Base-by-base conservation (phyloP, 2,329 filamentous ascomycete genomes). In the Mariannaea elegans region DNA sequence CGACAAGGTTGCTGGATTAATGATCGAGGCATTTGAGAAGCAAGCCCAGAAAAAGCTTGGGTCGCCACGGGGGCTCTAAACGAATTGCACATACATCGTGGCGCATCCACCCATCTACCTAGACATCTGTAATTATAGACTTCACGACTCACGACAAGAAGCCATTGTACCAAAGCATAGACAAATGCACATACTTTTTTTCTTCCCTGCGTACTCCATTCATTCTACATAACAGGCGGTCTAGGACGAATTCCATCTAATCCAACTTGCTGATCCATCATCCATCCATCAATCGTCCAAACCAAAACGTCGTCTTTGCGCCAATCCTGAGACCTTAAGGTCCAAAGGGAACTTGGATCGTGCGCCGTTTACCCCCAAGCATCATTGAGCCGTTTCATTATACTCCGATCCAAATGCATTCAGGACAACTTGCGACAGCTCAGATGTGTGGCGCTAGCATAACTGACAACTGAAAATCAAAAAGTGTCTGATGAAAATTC, bases 11-110 rank as follows among this genome's bases (percentile, higher is more conserved):
- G 94, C 93, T 1, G 88, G 87, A 4, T 83, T 91, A 65, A 97
- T 99, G 93, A 91, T 98, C 65, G 89, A 92, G 75, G 94, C 95
- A 1, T 99, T 99, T 80, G 94, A 97, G 80, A 86, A 87, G 76
- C 84, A 91, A 71, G 93, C 95, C 6, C 81, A 81, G 72, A 80
- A 85, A 69, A 71, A 71, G 51, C 62, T 78, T 7, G 66, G 63
- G 21, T 54, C 52, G 9, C 58, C 54, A 23, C 62, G 53, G 27
- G 65, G 49, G 36, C 60, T 65, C 14, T 71, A 36, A 56, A 14
- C 24, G 9, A 9, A 27, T 6, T 9, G 24, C 9, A 27, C 9
- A 27, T 27, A 27, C 9, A 27, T 6, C 24, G 5, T 6, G 5
- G 24, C 24, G 24, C 9, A 6, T 6, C 24, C 24, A 6, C 24